Evolutionary conservation across 306 rosid species (phyloP).

Genomic region (Ziziphus jujuba): DNA sequence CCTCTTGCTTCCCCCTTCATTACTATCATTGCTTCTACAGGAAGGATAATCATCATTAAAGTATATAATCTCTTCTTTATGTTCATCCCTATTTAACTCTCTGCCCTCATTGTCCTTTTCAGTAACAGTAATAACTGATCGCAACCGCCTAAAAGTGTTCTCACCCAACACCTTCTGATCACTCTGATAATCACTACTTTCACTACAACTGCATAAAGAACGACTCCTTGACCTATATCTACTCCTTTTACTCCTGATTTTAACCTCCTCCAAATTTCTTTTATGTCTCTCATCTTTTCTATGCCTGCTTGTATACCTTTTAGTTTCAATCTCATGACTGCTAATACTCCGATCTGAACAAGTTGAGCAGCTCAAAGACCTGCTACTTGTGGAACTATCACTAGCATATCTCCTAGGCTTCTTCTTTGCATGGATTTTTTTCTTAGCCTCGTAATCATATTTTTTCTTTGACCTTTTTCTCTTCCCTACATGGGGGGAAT

Average conservation of each 20-base stretch:
- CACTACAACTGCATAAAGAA: constrained; percentile 43
- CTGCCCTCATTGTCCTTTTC: constrained; percentile 38
- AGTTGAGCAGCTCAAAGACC: constrained; percentile 50
- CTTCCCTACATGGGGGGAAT: constrained; percentile 48
- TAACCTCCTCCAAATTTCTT: constrained; percentile 38
- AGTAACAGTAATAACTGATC: constrained; percentile 58
- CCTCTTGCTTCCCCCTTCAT: constrained; percentile 51
- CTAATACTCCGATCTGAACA: constrained; percentile 42
- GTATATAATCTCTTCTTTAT: constrained; percentile 61
- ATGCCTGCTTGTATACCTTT: constrained; percentile 40
- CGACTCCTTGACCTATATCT: constrained; percentile 59
- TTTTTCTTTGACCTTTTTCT: constrained; percentile 55
- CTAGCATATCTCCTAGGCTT: constrained; percentile 55
- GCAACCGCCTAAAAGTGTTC: constrained; percentile 50
- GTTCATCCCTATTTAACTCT: constrained; percentile 37
- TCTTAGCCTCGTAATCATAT: constrained; percentile 36
- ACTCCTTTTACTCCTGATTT: constrained; percentile 35
- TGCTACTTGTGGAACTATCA: constrained; percentile 37
- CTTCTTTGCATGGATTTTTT: constrained; percentile 45
- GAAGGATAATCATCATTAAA: constrained; percentile 62
- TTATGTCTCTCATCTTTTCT: constrained; percentile 42
- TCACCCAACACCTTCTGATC: constrained; percentile 36
- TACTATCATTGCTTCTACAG: constrained; percentile 66
- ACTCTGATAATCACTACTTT: constrained; percentile 35
- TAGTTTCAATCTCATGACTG: constrained; percentile 39